Base-by-base conservation (phyloP, 345 rosid genomes). In the Syzygium aromaticum region DNA sequence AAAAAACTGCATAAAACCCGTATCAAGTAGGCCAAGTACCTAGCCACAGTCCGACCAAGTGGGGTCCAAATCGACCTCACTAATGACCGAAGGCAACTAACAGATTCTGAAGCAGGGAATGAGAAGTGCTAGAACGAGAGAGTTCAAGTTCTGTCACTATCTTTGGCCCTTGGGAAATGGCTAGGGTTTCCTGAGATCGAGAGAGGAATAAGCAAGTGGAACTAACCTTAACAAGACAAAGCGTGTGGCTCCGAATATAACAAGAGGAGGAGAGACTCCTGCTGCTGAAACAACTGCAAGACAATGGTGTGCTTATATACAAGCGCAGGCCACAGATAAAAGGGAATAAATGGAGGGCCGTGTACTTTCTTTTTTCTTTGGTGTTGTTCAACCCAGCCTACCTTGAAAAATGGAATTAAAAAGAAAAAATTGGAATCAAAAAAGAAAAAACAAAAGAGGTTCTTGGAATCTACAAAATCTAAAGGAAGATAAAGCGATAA, bases 341-440 rank as follows among this genome's bases (percentile, higher is more conserved):
- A 89, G 86, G 52, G 91, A 92, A 90, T 86, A 89, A 88, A 89
- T 88, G 92, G 92, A 93, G 89, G 92, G 92, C 87, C 89, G 91
- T 82, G 88, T 38, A 73, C 82, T 73, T 73, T 73, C 87, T 33
- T 51, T 22, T 59, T 92, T 94, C 94, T 92, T 93, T 92, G 94
- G 87, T 92, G 87, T 91, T 91, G 92, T 89, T 92, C 92, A 90
- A 92, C 92, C 52, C 57, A 89, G 87, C 87, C 78, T 89, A 89
- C 87, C 94, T 94, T 89, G 90, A 93, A 90, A 93, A 90, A 89
- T 92, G 90, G 88, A 89, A 86, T 67, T 84, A 28, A 87, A 53
- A 64, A 89, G 43, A 90, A 89, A 90, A 73, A 73, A 19, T 73
- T 40, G 82, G 82, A 73, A 73, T 73, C 82, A 40, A 38, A 73